Percentiles rank a stretch among this genome's conserved stretches.
These are phyloP conservation scores for Gossypium sturtianum DNA, from an alignment of 345 rosid species.

Conservation along the genomic window DNA sequence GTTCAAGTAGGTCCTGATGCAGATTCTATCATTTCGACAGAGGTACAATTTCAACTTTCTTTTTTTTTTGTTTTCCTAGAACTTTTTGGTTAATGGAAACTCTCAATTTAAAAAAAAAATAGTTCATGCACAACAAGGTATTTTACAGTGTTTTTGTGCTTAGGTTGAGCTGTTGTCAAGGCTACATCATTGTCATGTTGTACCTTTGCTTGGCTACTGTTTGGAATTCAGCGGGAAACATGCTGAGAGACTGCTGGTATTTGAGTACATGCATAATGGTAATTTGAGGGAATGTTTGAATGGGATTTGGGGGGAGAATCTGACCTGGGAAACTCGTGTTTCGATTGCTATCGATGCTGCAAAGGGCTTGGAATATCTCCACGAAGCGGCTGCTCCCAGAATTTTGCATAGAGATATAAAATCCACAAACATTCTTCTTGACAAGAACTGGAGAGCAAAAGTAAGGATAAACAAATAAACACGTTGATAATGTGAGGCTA, in stretches of 20 bases:
- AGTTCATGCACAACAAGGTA: neutral
- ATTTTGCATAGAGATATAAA: constrained; percentile 93
- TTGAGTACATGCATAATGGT: constrained; percentile 76
- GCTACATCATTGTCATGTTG: constrained; percentile 91
- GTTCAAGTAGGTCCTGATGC: constrained; percentile 58
- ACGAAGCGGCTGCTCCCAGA: constrained; percentile 97
- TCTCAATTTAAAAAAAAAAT: neutral
- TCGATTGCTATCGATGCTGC: constrained; percentile 86
- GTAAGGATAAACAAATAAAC: constrained; percentile 31
- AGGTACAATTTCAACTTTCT: constrained; percentile 37
- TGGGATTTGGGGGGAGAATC: constrained; percentile 48
- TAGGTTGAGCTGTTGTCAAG: constrained; percentile 81
- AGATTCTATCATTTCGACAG: constrained; percentile 57
- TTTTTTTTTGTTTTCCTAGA: neutral
- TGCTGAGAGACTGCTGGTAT: constrained; percentile 74
- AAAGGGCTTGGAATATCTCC: constrained; percentile 94
- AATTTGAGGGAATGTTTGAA: constrained; percentile 82
- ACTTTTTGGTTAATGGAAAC: neutral
- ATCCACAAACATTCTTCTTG: constrained; percentile 90
- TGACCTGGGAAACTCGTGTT: constrained; percentile 78
- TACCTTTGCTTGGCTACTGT: constrained; percentile 87
- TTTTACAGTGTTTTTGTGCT: constrained; percentile 17
- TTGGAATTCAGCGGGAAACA: constrained; percentile 66
- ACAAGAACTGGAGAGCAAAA: constrained; percentile 78
- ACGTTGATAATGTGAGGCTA: neutral